Evolutionary conservation across 2,329 filamentous ascomycete genomes (phyloP).

Genomic region (Arthrobotrys sphaeroides): DNA sequence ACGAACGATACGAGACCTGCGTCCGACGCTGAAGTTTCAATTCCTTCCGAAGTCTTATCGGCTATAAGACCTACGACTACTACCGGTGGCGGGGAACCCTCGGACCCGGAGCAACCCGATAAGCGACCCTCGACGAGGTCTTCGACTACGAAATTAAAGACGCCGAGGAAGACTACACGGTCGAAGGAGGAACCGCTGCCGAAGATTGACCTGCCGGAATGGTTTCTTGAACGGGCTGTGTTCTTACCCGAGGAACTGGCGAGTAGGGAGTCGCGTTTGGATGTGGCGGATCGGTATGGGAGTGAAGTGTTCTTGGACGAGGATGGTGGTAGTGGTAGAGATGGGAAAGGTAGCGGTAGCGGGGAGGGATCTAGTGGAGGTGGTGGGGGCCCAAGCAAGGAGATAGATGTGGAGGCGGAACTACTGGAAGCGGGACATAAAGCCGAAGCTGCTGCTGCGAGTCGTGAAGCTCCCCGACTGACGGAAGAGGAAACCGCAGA

Average conservation of each 20-base stretch:
- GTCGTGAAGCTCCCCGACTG: slow-evolving; percentile 48
- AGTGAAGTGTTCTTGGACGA: slow-evolving; percentile 53
- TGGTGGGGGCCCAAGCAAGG: slow-evolving; percentile 45
- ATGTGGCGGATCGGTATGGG: slow-evolving; percentile 55
- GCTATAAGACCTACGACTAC: slow-evolving; percentile 14
- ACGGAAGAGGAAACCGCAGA: slow-evolving; percentile 32
- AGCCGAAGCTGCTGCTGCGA: not conserved
- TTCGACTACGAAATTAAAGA: slow-evolving; percentile 1
- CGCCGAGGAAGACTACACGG: slow-evolving; percentile 33
- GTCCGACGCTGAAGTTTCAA: slow-evolving; percentile 21
- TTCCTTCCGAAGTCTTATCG: slow-evolving; percentile 20
- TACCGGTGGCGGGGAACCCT: slow-evolving; percentile 56
- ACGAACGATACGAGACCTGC: slow-evolving; percentile 5
- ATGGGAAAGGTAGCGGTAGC: slow-evolving; percentile 28
- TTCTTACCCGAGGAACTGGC: slow-evolving; percentile 60
- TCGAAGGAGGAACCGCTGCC: slow-evolving; percentile 50
- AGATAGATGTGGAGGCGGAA: slow-evolving; percentile 36
- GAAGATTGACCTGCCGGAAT: slow-evolving; percentile 66
- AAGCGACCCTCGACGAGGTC: slow-evolving; percentile 37
- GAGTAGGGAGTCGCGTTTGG: slow-evolving; percentile 20
- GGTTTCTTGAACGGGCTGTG: slow-evolving; percentile 69
- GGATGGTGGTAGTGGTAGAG: slow-evolving; percentile 44
- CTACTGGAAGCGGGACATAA: not conserved
- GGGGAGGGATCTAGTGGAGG: slow-evolving; percentile 26
- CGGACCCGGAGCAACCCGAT: slow-evolving; percentile 56